These are phyloP conservation scores for Chytriomyces confervae DNA, from an alignment of 192 early-diverging fungal species.

Conservation along the genomic window DNA sequence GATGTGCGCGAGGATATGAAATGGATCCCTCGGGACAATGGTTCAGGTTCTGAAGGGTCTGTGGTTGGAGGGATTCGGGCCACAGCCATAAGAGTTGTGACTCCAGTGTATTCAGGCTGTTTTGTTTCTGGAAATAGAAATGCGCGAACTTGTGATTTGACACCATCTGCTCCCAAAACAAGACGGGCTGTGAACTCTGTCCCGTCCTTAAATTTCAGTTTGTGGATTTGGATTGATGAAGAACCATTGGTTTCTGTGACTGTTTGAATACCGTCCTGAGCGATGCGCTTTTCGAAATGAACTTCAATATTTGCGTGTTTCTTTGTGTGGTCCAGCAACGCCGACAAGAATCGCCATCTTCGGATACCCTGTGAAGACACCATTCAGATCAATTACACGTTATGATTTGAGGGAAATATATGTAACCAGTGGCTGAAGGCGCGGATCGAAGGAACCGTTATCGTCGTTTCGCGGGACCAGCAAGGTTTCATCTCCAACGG, in stretches of 20 bases:
- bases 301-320: constrained; percentile 19
- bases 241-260: neutral
- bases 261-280: too few species aligned
- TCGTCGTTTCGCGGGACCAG: constrained; percentile 1
- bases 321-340: constrained; percentile 29
- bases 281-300: constrained; percentile 35
- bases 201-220: constrained; percentile 23
- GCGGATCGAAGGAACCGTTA: constrained; percentile 8
- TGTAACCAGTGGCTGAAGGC: constrained; percentile 41
- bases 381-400: too few species aligned
- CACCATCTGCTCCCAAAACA: constrained; percentile 53
- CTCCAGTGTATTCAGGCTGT: constrained; percentile 27
- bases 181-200: constrained; percentile 11
- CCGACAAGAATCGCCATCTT: constrained; percentile 45
- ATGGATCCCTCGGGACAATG: constrained; percentile 39
- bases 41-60: neutral
- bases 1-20: constrained; percentile 49
- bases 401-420: too few species aligned
- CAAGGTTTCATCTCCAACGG: constrained; percentile 41
- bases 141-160: constrained; percentile 46
- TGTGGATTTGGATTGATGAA: constrained; percentile 27
- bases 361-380: constrained; percentile 21
- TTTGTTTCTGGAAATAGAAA: constrained; percentile 36
- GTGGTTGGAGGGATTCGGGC: constrained; percentile 37
- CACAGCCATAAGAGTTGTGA: constrained; percentile 55